Evolutionary conservation across 2,329 filamentous ascomycete species (phyloP).

Genomic region (Colletotrichum liaoningense): DNA sequence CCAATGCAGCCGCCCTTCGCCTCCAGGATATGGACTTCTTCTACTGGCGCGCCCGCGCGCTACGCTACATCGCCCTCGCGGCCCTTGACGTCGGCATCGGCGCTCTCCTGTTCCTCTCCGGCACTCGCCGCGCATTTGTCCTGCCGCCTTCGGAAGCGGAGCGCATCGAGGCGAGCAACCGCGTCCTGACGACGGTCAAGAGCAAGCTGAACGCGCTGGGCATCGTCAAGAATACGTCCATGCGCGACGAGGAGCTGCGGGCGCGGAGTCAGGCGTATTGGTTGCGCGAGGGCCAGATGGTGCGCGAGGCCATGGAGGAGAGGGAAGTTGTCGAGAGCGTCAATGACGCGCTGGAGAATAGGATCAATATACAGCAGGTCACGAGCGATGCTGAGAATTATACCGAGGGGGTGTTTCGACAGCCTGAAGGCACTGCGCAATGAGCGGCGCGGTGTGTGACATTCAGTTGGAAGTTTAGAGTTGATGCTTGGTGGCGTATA

Average conservation of each 20-base stretch:
- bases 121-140: constrained; percentile 83
- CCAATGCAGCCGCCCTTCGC: constrained; percentile 71
- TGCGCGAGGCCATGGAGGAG: constrained; percentile 82
- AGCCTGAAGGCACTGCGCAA: constrained; percentile 39
- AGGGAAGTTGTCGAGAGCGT: constrained; percentile 79
- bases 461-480: neutral
- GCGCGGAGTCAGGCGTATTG: constrained; percentile 79
- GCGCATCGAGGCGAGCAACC: constrained; percentile 71
- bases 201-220: constrained; percentile 78
- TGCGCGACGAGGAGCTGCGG: constrained; percentile 79
- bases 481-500: neutral
- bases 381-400: constrained; percentile 73
- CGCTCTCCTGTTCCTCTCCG: constrained; percentile 77
- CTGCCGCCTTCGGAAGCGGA: constrained; percentile 70
- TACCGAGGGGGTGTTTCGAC: constrained; percentile 56
- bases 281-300: constrained; percentile 79
- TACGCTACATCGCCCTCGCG: constrained; percentile 74
- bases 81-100: constrained; percentile 73
- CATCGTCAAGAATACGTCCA: constrained; percentile 83
- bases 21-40: constrained; percentile 75
- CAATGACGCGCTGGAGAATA: constrained; percentile 72
- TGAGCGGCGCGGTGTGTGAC: neutral
- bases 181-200: constrained; percentile 68
- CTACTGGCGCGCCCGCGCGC: constrained; percentile 75
- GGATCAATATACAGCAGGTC: constrained; percentile 72